Base-by-base conservation (phyloP, 495 filamentous ascomycete species). In the Penicillium salamii region DNA sequence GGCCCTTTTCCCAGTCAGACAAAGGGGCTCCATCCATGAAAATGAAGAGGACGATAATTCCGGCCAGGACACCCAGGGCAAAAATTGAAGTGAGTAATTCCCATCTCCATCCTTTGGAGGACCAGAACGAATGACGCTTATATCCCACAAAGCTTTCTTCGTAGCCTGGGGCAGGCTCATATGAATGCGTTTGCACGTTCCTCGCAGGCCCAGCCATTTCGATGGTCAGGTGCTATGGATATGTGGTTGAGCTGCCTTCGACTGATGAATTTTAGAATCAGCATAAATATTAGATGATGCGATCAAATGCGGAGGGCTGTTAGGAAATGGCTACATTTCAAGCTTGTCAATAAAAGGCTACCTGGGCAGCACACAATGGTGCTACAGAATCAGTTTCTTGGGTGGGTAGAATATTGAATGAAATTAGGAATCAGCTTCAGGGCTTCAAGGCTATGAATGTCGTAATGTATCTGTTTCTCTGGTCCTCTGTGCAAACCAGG, bases 21-120 rank as follows among this genome's bases (percentile, higher is more conserved):
- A 58, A 51, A 23, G 50, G 46, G 38, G 54, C 52, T 37, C 52
- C 41, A 43, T 58, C 55, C 55, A 58, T 58, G 20, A 47, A 54
- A 42, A 35, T 43, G 42, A 58, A 58, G 32, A 58, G 49, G n/a
- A 39, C 11, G 20, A 32, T 51, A 40, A 58, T 58, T 7, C 23
- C 42, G 19, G 51, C 17, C 9, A 58, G 42, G 18, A 51, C 31
- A 19, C 42, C 47, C 37, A 58, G 31, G 19, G 47, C 51, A 13
- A 54, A n/a, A 40, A 45, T 35, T 7, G 51, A 51, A 26, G 42
- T 58, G 33, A 52, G 45, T 6, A 50, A 43, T 35, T 58, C 55
- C 31, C 43, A 44, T 6, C 54, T 46, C 51, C 55, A 58, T 58
- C 54, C 55, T 38, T 37, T 40, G 29, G 46, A 51, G 12, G 50